Base-by-base conservation (phyloP, 75 land plant genomes). In the Azolla pinnata region DNA sequence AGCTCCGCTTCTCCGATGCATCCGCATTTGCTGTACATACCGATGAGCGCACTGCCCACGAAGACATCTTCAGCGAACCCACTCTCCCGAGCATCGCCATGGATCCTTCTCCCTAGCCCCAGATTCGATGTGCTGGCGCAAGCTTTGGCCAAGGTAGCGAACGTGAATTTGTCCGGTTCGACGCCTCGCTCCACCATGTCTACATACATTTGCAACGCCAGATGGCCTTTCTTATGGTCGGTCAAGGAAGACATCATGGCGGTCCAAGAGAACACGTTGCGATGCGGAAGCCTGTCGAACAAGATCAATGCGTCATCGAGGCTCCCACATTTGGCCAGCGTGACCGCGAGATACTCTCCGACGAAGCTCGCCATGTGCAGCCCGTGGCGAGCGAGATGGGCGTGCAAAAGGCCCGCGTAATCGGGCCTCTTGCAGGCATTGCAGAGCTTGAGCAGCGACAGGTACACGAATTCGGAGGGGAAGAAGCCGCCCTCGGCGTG, bases 211-310 rank as follows among this genome's bases (percentile, higher is more conserved):
- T 57, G 17, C 29, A 66, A 32, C 8, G 68, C 68, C 27, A 33
- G 42, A 21, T 5, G 23, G 49, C 42, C 61, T 17, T 45, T 29
- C 24, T 20, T 30, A 14, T 66, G 63, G 31, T 81, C 69, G 4
- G 69, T 68, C 24, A 78, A 81, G 33, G 59, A 31, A 51, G 75
- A 76, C 2, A 84, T 78, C 70, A 84, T 9, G 24, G 54, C 29
- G 25, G 26, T 40, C 28, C 38, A 18, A 0, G 48, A 56, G 16
- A 65, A 45, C 27, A 65, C 45, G 29, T 42, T 29, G 2, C 31
- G 28, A 2, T 35, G 2, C 17, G 67, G 30, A 17, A 59, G 28
- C 5, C 12, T 27, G n/a, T 33, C 45, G 42, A 57, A 65, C 48
- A 57, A 12, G 4, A 33, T 26, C 3, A 21, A 64, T 2, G 67